Base-by-base conservation (phyloP, 257 asterid genomes). In the Marsdenia floribunda region DNA sequence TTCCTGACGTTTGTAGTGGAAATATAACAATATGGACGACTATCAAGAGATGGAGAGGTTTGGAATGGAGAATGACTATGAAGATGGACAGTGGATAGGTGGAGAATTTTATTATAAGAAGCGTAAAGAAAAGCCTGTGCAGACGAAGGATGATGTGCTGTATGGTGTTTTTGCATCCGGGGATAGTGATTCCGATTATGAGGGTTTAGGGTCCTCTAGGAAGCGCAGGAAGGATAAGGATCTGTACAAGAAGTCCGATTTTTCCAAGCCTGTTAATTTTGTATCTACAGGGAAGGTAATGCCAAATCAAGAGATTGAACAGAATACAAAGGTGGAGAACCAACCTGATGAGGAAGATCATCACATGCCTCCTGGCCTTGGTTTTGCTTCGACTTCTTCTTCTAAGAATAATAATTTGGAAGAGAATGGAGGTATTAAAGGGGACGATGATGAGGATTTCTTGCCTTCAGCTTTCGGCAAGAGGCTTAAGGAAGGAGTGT, bases 141-240 rank as follows among this genome's bases (percentile, higher is more conserved):
- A 90, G 85, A 91, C 94, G 19, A 88, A 88, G 61, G 97, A 93
- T 2, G 94, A 93, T 64, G 64, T 78, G n/a, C 84, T 93, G 0
- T 93, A 90, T 47, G 98, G 97, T 53, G 88, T 90, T 7, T 93
- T 93, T 83, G 97, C 92, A 29, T 68, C 84, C 19, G 93, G 89
- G 1, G 98, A 88, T 60, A 87, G 96, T 8, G 96, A 90, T 37
- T 88, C 96, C 0, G 96, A 90, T 60, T 82, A 84, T 26, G 96
- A 82, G 8, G 96, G 91, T 11, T 78, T 75, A 21, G 90, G 96
- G 52, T 90, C 81, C 33, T 61, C 91, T 8, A 90, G 78, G 82
- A 91, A 89, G 82, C 90, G 90, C 18, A 84, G 84, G 81, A 93
- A 93, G 63, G 87, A 77, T 78, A 93, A 88, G 68, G 88, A 74